Evolutionary conservation across 148 eudicot genomes (phyloP), one percentile per base, ranked within the genome.

Genomic region (Silene conica): DNA sequence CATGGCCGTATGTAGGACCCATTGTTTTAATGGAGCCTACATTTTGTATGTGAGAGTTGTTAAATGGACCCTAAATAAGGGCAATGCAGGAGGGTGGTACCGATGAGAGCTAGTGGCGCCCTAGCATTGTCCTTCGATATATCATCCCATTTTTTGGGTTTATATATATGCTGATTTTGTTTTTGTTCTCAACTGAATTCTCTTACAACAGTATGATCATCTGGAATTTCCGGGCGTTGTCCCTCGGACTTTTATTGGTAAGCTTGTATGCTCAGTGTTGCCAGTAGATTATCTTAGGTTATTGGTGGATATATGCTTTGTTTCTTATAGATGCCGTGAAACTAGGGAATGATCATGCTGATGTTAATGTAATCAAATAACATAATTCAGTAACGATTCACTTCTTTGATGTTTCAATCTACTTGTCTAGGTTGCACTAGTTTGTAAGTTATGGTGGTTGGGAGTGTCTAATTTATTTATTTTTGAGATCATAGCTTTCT

Each of bases 151-250:
- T 18, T 48, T 18, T 16, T 7, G 74, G 63, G 60, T 21, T 54
- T 55, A 38, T 7, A 28, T 26, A 58, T 3, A 48, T 38, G 67
- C 73, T 28, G n/a, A 68, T 79, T 43, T 56, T 55, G 58, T 23
- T 55, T 80, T 55, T 80, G 64, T 19, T 76, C 13, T 22, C 67
- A 28, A 20, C 56, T 62, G 16, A 60, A 59, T 77, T 48, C 13
- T 16, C 6, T 76, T 22, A 28, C 18, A 41, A 28, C 85, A 95
- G 99, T 95, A 95, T 83, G 99, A 95, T 87, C 99, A 95, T 83
- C 77, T 95, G 85, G 99, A 95, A 77, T 95, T 95, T 78, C 97
- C 99, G 14, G 99, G 99, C 82, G 99, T 92, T 48, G 99, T 95
- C 56, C 96, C 99, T 79, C 96, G 99, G 20, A 87, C 99, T 46